These are phyloP conservation scores for Arabidopsis hybrid DNA, from an alignment of 441 rosid species.

Conservation along the genomic window DNA sequence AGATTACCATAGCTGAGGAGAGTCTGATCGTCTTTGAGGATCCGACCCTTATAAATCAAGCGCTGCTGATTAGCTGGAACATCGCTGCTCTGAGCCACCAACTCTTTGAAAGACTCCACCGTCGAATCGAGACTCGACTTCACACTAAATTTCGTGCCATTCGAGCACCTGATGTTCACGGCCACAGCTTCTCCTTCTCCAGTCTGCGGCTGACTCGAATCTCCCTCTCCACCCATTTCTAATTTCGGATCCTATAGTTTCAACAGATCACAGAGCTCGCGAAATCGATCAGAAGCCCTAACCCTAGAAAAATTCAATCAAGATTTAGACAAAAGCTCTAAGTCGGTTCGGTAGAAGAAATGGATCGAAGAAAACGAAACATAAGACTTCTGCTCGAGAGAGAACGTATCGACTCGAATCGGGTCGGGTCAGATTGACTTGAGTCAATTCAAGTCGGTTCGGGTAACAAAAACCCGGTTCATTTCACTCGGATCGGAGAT, in stretches of 20 bases:
- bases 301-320: conserved; percentile 36
- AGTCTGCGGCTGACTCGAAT: conserved; percentile 55
- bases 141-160: conserved; percentile 62
- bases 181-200: conserved; percentile 43
- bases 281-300: conserved; percentile 40
- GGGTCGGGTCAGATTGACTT: conserved; percentile 2
- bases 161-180: conserved; percentile 68
- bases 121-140: conserved; percentile 57
- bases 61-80: conserved; percentile 74
- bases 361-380: conserved; percentile 28
- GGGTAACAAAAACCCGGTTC: conserved; percentile 6
- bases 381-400: conserved; percentile 26
- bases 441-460: neutral
- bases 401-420: conserved; percentile 18
- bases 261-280: conserved; percentile 22
- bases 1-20: conserved; percentile 65
- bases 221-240: conserved; percentile 62
- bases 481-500: conserved; percentile 2
- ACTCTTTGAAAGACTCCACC: conserved; percentile 63
- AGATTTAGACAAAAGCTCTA: neutral
- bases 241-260: conserved; percentile 10
- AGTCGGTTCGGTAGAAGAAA: conserved; percentile 33
- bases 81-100: conserved; percentile 66
- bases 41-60: conserved; percentile 81
- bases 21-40: conserved; percentile 73